Evolutionary conservation across 306 rosid genomes (phyloP), one percentile per base, ranked within the genome.

Genomic region (Lathyrus tuberosus): DNA sequence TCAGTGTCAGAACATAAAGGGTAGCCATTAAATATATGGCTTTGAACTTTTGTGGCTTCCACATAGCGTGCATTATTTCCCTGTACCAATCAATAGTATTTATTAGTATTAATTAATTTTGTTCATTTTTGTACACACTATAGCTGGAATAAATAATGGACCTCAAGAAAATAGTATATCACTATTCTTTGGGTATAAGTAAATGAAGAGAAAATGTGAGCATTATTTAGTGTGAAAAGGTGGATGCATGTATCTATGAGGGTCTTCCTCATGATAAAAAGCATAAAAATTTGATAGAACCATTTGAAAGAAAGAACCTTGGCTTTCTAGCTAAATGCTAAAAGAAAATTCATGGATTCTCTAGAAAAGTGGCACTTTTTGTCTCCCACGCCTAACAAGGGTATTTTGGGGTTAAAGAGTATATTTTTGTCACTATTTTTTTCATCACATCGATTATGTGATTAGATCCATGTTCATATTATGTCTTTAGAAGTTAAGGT

Each of bases 41-140:
- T 72, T 94, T 94, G 85, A 94, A 94, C 80, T 88, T 94, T 83
- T 94, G 95, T 0, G 99, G 99, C 84, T 84, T 94, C 96, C 97
- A 94, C 99, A 94, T 94, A 0, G 99, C 99, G 62, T 94, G 99
- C 99, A 94, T 94, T 44, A 94, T 94, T 69, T 94, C 99, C 87
- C 99, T 94, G 88, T 64, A 58, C 53, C 8, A 33, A 6, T 47
- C 1, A 8, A 40, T 46, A 67, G 11, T 70, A 48, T 28, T 26
- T 5, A 11, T 67, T 35, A 35, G 10, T 2, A 7, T 35, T 35
- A 35, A 8, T 35, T 6, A 35, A 7, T 35, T 35, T 8, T 7
- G 10, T 35, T 35, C 40, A 35, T 35, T 35, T 35, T 35, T 7
- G 2, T 1, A 35, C 38, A 6, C 8, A 6, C 38, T 33, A 35